Evolutionary conservation across 371 early-diverging fungal species (phyloP), one percentile per base, ranked within the genome.

Genomic region (Apophysomyces variabilis): DNA sequence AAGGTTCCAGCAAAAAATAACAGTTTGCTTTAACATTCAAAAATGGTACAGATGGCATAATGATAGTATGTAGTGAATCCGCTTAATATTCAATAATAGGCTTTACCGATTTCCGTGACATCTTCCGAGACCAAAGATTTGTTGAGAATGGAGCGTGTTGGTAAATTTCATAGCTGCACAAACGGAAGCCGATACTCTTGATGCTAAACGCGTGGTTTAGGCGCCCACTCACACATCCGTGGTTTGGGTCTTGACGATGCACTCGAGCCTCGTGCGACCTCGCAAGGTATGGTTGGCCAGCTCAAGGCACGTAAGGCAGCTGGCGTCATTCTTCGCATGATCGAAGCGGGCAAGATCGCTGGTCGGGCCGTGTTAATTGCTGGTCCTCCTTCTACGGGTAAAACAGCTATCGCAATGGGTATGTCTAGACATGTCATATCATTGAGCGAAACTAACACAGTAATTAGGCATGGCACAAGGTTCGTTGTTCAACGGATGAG

Each of bases 271-370:
- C 87, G 93, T 41, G 71, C 78, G 50, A 78, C 89, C 1, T 90
- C 94, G n/a, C 95, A 97, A 79, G 99, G 99, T 58, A 95, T 99
- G 96, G 98, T 99, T 43, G 99, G 99, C 14, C 98, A 99, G 78
- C 72, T 91, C 16, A 87, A 93, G 75, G 98, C 99, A 36, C 92
- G 99, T 69, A 95, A 94, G 72, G 98, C 98, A 7, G 97, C 96
- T 11, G 98, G 98, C 16, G 90, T 99, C 16, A 92, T 98, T 68
- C 88, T 97, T 43, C 92, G 92, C 76, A 90, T 99, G 83, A 96
- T 98, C 71, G 86, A 93, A 77, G 91, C 95, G 41, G 98, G 97
- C 50, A 95, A 95, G 74, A 98, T 97, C 73, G 96, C 97, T n/a
- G 99, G 99, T 57, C 90, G 98, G 43, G 95, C 98, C 9, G 89